These are phyloP conservation scores for Avena sativa DNA, from an alignment of 176 grass and related monocot species.

Conservation along the genomic window DNA sequence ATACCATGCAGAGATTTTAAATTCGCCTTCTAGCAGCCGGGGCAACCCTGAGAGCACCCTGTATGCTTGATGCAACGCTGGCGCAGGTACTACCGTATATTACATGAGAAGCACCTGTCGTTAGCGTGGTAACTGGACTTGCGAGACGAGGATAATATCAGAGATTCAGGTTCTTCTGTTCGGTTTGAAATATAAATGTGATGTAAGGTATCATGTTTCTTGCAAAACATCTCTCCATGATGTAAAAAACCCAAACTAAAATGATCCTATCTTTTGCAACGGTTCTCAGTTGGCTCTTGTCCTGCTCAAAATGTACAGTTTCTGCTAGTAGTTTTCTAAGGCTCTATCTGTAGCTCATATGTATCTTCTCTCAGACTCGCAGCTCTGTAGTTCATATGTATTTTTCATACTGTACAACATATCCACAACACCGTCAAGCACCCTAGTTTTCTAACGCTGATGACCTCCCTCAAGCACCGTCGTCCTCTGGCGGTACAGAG, in stretches of 20 bases:
- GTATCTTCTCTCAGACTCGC: neutral
- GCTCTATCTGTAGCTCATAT: neutral
- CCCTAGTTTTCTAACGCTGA: neutral
- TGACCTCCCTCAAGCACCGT: conserved; percentile 31
- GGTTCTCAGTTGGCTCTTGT: neutral
- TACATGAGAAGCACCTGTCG: neutral
- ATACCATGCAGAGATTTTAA: conserved; percentile 78
- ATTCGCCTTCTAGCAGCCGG: neutral
- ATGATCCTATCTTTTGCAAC: neutral
- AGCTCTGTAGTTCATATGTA: neutral
- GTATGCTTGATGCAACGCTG: neutral
- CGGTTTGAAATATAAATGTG: neutral
- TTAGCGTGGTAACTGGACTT: conserved; percentile 7
- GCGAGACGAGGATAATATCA: neutral
- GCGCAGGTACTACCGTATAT: neutral
- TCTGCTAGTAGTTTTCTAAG: neutral
- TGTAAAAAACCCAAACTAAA: neutral
- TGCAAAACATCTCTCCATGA: neutral
- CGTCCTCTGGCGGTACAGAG: conserved; percentile 51
- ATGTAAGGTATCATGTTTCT: neutral
- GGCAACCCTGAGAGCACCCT: neutral
- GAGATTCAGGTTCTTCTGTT: neutral
- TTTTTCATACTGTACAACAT: conserved; percentile 12
- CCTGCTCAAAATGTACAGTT: neutral
- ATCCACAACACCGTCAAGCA: too few species aligned